These are phyloP conservation scores for Aspergillus heteromorphus DNA, from an alignment of 495 filamentous ascomycete species.

Conservation along the genomic window DNA sequence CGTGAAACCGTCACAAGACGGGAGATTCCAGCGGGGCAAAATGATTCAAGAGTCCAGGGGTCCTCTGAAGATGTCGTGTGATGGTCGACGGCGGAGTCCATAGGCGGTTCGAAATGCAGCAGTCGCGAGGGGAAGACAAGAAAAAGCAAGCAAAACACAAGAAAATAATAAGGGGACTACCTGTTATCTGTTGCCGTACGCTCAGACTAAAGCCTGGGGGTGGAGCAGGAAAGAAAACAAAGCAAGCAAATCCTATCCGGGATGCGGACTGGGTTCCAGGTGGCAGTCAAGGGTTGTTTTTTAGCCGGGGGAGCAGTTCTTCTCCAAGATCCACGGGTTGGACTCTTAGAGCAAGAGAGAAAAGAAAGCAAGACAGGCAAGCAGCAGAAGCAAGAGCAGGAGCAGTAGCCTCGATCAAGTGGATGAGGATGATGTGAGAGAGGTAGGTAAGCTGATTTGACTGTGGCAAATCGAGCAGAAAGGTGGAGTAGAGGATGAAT, in stretches of 20 bases:
- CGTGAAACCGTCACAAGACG: slow-evolving; percentile 17
- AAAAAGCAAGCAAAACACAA: slow-evolving; percentile 17
- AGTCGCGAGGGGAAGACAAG: slow-evolving; percentile 9
- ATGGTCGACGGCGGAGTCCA: slow-evolving; percentile 18
- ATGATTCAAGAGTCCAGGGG: slow-evolving; percentile 9
- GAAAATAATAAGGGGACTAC: slow-evolving; percentile 40
- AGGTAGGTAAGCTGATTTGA: slow-evolving; percentile 16
- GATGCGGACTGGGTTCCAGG: slow-evolving; percentile 33
- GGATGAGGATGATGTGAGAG: slow-evolving; percentile 1
- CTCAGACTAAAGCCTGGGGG: slow-evolving; percentile 35
- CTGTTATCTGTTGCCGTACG: slow-evolving; percentile 35
- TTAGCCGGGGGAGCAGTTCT: slow-evolving; percentile 10
- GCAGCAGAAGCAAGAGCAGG: too few relatives aligned
- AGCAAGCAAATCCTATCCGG: slow-evolving; percentile 39
- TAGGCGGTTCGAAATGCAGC: slow-evolving; percentile 12
- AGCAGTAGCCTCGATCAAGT: neutral
- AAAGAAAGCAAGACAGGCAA: slow-evolving; percentile 6
- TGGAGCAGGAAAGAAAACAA: slow-evolving; percentile 19
- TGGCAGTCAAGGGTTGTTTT: slow-evolving; percentile 14
- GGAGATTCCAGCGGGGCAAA: slow-evolving; percentile 15
- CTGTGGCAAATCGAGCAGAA: slow-evolving; percentile 21
- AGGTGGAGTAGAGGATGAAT: neutral
- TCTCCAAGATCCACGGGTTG: slow-evolving; percentile 18
- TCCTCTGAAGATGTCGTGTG: slow-evolving; percentile 1
- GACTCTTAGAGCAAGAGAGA: slow-evolving; percentile 20